Evolutionary conservation across 305 asterid species (phyloP).

Genomic region (Fraxinus baroniana): DNA sequence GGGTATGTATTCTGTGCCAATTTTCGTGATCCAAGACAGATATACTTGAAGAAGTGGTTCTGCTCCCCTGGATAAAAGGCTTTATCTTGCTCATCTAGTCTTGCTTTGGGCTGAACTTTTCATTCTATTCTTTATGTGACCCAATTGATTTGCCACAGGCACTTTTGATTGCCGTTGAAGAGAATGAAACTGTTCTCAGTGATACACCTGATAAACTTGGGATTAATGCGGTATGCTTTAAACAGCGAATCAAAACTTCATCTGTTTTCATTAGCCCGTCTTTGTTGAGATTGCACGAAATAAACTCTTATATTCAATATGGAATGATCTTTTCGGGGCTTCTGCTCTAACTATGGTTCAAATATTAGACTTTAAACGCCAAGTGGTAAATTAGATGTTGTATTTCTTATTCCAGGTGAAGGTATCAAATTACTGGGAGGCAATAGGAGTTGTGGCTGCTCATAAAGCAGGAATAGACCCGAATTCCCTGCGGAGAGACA

Average conservation of each 20-base stretch:
- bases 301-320: neutral
- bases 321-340: neutral
- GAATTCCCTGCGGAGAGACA: conserved; percentile 57
- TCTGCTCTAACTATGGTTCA: neutral
- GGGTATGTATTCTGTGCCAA: conserved; percentile 36
- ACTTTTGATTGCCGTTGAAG: conserved; percentile 74
- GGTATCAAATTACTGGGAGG: conserved; percentile 90
- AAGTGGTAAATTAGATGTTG: neutral
- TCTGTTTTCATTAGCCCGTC: neutral
- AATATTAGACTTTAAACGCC: neutral
- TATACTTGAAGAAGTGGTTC: neutral
- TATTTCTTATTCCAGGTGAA: conserved; percentile 45
- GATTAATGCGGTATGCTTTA: conserved; percentile 56
- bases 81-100: neutral
- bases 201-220: conserved; percentile 77
- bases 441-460: conserved; percentile 82
- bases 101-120: neutral
- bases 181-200: conserved; percentile 71
- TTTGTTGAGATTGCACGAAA: neutral
- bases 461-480: conserved; percentile 90
- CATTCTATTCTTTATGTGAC: neutral
- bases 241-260: conserved; percentile 1
- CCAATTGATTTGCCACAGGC: conserved; percentile 52
- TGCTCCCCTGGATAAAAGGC: neutral
- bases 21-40: neutral